Evolutionary conservation across 495 filamentous ascomycete genomes (phyloP).

Genomic region (Acidiella bohemica): DNA sequence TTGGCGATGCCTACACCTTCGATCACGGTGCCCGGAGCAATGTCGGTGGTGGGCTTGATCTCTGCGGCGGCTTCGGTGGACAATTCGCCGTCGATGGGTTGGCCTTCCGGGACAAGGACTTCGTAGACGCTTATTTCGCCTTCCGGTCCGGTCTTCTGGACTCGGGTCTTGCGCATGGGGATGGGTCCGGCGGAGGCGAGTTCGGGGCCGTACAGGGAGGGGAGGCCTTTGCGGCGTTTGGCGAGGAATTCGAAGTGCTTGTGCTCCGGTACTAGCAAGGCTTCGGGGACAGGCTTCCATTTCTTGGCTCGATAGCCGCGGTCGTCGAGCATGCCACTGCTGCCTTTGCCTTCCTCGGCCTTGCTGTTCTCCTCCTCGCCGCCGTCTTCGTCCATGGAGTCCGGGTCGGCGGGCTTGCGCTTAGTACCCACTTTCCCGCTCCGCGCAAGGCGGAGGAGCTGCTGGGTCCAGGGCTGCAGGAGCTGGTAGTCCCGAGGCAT

Average conservation of each 20-base stretch:
- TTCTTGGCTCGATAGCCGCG: constrained; percentile 55
- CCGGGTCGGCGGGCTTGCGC: constrained; percentile 32
- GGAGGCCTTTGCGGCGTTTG: constrained; percentile 68
- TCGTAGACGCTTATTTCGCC: constrained; percentile 73
- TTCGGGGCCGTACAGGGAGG: constrained; percentile 39
- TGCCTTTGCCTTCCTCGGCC: constrained; percentile 37
- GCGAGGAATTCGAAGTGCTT: constrained; percentile 56
- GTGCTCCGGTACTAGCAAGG: constrained; percentile 56
- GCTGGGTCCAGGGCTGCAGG: constrained; percentile 59
- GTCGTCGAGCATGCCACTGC: constrained; percentile 34
- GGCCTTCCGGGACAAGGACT: constrained; percentile 65
- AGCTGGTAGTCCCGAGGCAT: constrained; percentile 84
- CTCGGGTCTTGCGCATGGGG: constrained; percentile 59
- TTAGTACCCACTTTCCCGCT: constrained; percentile 33
- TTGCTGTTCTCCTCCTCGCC: constrained; percentile 34
- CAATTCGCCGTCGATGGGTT: constrained; percentile 68
- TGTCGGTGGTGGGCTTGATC: constrained; percentile 34
- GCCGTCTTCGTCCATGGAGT: constrained; percentile 25
- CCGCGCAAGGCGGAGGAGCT: constrained; percentile 67
- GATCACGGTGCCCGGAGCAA: constrained; percentile 45
- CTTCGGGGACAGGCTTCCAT: constrained; percentile 68
- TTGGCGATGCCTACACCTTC: constrained; percentile 51
- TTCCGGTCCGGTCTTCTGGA: constrained; percentile 59
- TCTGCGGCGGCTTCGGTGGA: constrained; percentile 28
- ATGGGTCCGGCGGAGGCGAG: constrained; percentile 21